A percentile compares a stretch with the other conserved stretches of the same genome.
These are phyloP conservation scores for Boletellus ananas DNA, from an alignment of 768 basidiomycete species.

Conservation along the genomic window DNA sequence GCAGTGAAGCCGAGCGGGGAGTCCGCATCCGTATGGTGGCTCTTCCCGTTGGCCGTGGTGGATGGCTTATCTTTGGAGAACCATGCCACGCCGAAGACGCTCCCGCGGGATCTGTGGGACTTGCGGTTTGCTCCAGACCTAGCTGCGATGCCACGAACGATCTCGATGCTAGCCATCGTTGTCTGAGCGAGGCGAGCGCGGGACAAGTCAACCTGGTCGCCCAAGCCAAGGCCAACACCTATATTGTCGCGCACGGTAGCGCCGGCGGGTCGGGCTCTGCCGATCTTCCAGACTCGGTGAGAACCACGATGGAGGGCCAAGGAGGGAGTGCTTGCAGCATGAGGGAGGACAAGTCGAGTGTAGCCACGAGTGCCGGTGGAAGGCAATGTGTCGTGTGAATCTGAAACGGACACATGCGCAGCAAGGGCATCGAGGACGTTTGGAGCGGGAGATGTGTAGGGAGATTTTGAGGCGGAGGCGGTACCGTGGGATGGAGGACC, in stretches of 20 bases:
- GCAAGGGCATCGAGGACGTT: slow-evolving; percentile 33
- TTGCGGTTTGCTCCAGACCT: slow-evolving; percentile 14
- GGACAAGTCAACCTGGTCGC: slow-evolving; percentile 66
- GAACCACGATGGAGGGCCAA: slow-evolving; percentile 11
- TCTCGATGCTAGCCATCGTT: slow-evolving; percentile 86
- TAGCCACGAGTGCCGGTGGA: slow-evolving; percentile 59
- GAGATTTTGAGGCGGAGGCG: slow-evolving; percentile 29
- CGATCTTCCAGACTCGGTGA: slow-evolving; percentile 25
- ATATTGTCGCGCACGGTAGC: slow-evolving; percentile 23
- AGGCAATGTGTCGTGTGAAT: slow-evolving; percentile 21
- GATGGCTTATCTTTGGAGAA: slow-evolving; percentile 26
- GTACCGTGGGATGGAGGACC: slow-evolving; percentile 12
- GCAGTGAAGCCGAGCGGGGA: slow-evolving; percentile 61
- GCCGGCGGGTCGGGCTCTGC: slow-evolving; percentile 8
- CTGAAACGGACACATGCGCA: slow-evolving; percentile 28
- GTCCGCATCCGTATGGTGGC: slow-evolving; percentile 12
- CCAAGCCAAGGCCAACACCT: slow-evolving; percentile 27
- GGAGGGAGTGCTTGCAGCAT: slow-evolving; percentile 26
- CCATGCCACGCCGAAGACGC: slow-evolving; percentile 27
- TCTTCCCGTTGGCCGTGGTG: slow-evolving; percentile 10
- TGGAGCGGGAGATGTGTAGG: slow-evolving; percentile 27
- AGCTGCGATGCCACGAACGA: slow-evolving; percentile 53
- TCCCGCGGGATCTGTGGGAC: slow-evolving; percentile 18
- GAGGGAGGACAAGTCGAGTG: slow-evolving; percentile 51
- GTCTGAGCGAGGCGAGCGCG: slow-evolving; percentile 76